These are phyloP conservation scores for Solanum sitiens DNA, from an alignment of 257 asterid species.

Conservation along the genomic window DNA sequence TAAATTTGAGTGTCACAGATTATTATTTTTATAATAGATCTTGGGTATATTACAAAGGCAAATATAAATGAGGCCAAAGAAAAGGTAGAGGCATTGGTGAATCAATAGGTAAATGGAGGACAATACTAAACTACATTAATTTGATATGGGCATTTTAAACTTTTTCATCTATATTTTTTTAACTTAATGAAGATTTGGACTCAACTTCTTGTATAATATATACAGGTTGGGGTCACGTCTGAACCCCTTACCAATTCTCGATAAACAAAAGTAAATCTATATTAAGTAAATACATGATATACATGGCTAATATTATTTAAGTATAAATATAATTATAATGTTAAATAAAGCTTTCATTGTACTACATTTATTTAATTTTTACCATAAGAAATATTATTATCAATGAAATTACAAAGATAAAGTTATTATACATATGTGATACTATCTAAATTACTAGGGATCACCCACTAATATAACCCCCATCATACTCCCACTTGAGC, in stretches of 20 bases:
- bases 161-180: no score
- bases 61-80: neutral
- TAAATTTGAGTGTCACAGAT: neutral
- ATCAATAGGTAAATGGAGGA: neutral
- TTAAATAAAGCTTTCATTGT: neutral
- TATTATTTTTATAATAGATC: no score
- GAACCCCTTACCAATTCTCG: neutral
- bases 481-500: neutral
- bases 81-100: neutral
- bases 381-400: no score
- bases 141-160: no score
- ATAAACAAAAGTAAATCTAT: neutral
- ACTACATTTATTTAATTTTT: neutral
- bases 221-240: neutral
- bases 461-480: neutral
- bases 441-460: neutral
- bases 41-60: neutral
- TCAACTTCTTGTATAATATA: neutral
- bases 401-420: neutral
- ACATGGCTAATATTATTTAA: neutral
- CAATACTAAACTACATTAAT: no score
- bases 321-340: neutral
- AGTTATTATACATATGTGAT: neutral
- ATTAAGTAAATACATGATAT: neutral
- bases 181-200: neutral